A percentile compares a stretch with the other conserved stretches of the same genome.
Conservation (phyloP, 1,284 basidiomycete species). For the Peniophora sp. region DNA sequence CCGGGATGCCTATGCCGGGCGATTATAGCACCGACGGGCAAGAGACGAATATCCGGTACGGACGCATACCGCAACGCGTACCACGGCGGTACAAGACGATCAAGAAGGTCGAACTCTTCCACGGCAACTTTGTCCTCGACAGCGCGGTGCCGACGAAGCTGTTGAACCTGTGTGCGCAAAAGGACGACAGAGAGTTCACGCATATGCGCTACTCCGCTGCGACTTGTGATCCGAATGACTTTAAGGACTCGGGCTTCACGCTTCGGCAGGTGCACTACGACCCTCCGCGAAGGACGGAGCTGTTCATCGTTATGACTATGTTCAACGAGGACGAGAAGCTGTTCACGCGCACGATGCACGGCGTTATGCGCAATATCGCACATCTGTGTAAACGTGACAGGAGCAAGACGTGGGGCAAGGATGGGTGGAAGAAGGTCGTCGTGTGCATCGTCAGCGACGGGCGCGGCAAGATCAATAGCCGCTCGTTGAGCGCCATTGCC, state of each 20-base stretch:
- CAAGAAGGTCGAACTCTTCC: constrained; percentile 62
- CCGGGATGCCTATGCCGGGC: constrained; percentile 17
- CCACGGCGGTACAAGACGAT: constrained; percentile 85
- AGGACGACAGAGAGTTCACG: constrained; percentile 84
- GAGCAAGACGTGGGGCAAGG: constrained; percentile 91
- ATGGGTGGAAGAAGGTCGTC: constrained; percentile 93
- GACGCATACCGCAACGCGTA: constrained; percentile 79
- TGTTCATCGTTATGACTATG: constrained; percentile 81
- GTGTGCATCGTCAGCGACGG: constrained; percentile 65
- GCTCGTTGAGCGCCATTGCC: constrained; percentile 81
- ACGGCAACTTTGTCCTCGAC: constrained; percentile 88
- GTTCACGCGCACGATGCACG: constrained; percentile 86
- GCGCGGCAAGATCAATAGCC: constrained; percentile 77
- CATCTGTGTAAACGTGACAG: constrained; percentile 77
- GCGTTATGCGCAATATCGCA: constrained; percentile 83
- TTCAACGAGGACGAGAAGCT: constrained; percentile 73
- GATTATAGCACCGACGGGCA: constrained; percentile 16
- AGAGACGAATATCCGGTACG: constrained; percentile 67
- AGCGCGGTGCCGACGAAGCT: constrained; percentile 81
- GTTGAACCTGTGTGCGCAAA: constrained; percentile 67
- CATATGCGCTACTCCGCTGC: constrained; percentile 92
- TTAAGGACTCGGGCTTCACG: constrained; percentile 73
- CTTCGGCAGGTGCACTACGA: constrained; percentile 79
- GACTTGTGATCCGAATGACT: constrained; percentile 91
- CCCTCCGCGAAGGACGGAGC: constrained; percentile 71